Base-by-base conservation (phyloP, 495 filamentous ascomycete species). In the Aspergillus heteromorphus region DNA sequence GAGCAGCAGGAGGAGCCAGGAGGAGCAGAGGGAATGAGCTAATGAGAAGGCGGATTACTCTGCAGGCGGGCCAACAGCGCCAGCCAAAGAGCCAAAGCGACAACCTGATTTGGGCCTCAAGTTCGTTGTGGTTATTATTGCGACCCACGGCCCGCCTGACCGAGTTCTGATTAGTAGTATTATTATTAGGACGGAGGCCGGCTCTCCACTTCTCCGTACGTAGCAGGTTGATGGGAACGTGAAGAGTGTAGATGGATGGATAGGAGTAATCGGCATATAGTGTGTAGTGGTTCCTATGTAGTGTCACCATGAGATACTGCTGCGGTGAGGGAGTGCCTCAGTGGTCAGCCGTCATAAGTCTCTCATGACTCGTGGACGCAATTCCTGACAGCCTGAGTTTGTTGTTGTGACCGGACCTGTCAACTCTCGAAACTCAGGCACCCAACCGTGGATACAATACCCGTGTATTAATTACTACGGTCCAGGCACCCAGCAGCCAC, bases 111-210 rank as follows among this genome's bases (percentile, higher is more conserved):
- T 55, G 53, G 54, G 58, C 30, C 36, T 49, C 23, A 19, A 49
- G 27, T 51, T 54, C 29, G 18, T 10, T 43, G 18, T 50, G 34
- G 20, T 45, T 49, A 16, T 48, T 49, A 41, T 54, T 54, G 41
- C 45, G 49, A 31, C 50, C 52, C 52, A 52, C 49, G 59, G 58
- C 56, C 60, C 60, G 60, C 60, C 56, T 57, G 60, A 59, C 60
- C 60, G 45, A 59, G 23, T 56, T 52, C 53, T n/a, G n/a, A n/a
- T n/a, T n/a, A n/a, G n/a, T n/a, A n/a, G n/a, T n/a, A 51, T 62
- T 36, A 31, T 49, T 34, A 42, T 49, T 36, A 34, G 13, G 13
- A 40, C 52, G 31, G 27, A 23, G 23, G 4, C 23, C 23, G 23
- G 42, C 27, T n/a, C 19, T 38, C 52, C 43, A 54, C 31, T 19